These are phyloP conservation scores for Wickerhamomyces subpelliculosus DNA, from an alignment of 805 yeast species.

Conservation along the genomic window DNA sequence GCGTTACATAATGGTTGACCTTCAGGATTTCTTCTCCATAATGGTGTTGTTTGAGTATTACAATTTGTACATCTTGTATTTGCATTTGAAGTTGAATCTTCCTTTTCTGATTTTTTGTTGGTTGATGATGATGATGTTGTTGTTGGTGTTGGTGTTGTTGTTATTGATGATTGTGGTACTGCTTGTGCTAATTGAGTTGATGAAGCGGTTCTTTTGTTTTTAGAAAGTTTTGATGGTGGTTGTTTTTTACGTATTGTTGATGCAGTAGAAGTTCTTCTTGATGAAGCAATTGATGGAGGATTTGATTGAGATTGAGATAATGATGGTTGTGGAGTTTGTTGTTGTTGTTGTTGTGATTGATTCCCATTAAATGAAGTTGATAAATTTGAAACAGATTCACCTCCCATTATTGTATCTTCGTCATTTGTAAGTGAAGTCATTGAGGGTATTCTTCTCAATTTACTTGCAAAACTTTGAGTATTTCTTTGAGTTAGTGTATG, in stretches of 20 bases:
- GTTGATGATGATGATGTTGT: conserved; percentile 5
- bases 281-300: too few relatives aligned
- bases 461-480: conserved; percentile 18
- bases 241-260: conserved; percentile 19
- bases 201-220: conserved; percentile 15
- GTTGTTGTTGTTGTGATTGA: too few relatives aligned
- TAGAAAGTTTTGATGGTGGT: conserved; percentile 12
- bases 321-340: too few relatives aligned
- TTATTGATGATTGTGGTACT: too few relatives aligned
- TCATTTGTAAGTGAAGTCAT: conserved; percentile 5
- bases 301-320: too few relatives aligned
- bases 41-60: conserved; percentile 85
- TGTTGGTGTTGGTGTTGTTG: too few relatives aligned
- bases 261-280: conserved; percentile 13
- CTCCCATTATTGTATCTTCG: conserved; percentile 10
- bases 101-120: neutral
- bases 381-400: conserved; percentile 5
- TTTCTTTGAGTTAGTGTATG: too few relatives aligned
- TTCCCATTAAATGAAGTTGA: conserved; percentile 16
- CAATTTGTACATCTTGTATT: conserved; percentile 69
- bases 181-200: conserved; percentile 12
- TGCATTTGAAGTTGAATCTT: conserved; percentile 6
- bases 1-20: conserved; percentile 95
- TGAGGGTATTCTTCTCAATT: conserved; percentile 17
- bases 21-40: conserved; percentile 90